Evolutionary conservation across 2,329 filamentous ascomycete genomes (phyloP), one percentile per base, ranked within the genome.

Genomic region (Colletotrichum caudatum): DNA sequence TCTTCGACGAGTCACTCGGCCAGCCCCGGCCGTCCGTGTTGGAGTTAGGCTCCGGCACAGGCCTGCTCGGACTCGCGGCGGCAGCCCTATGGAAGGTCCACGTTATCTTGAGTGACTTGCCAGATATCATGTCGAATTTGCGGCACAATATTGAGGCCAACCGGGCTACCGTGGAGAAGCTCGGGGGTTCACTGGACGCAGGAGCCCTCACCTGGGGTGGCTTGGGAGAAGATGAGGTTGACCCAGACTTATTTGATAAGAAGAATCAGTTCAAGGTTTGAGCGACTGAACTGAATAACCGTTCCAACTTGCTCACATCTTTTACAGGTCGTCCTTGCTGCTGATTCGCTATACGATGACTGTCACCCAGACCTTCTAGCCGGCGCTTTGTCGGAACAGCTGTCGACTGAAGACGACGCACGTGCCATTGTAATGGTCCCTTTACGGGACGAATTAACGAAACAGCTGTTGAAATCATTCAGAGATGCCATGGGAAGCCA

Each of bases 41-140:
- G 11, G 95, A 98, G 79, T 87, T 98, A 2, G 96, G 95, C 5
- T 91, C 95, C 0, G 95, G 96, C 0, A 98, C 95, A 0, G 95
- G 95, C 0, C 87, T 99, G n/a, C 88, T 97, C 12, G 96, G 96
- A 0, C 84, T 98, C 54, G 92, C 95, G 1, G 94, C 95, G 33
- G 94, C 94, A 9, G 90, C 89, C 18, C 84, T 94, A 33, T 92
- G 93, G 84, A 84, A 84, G 54, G 86, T 87, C 0, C 82, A 87
- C 23, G 92, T 97, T 5, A 83, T 92, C 12, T 84, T 98, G 64
- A 97, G 93, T 46, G 96, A 98, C 78, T 83, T 98, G 37, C 92
- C 93, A 0, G 87, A 87, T n/a, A 98, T 98, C 76, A 87, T 95
- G 59, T 85, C 91, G 0, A 98, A 98, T 74, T 86, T 98, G 5